Percentiles rank a stretch among this genome's conserved stretches.
Evolutionary conservation across 768 basidiomycete species (phyloP).

Genomic region (Termitomyces titanicus): DNA sequence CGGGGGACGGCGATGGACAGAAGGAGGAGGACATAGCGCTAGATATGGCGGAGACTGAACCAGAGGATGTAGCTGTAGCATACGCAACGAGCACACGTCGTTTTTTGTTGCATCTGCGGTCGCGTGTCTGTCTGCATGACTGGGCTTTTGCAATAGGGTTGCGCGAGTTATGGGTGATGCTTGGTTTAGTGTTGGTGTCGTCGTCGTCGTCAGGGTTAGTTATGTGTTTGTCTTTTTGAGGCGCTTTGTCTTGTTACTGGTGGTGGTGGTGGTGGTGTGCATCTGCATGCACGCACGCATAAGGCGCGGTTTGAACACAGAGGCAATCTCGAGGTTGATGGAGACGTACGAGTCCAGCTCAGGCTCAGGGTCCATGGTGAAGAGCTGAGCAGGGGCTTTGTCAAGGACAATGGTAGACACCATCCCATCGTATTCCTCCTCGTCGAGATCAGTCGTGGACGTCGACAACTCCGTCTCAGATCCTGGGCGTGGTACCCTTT

Average conservation of each 20-base stretch:
- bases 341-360: constrained; percentile 38
- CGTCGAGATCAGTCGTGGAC: constrained; percentile 30
- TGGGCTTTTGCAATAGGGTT: constrained; percentile 24
- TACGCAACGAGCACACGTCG: constrained; percentile 29
- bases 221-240: constrained; percentile 35
- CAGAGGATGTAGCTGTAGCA: constrained; percentile 10
- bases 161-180: not conserved
- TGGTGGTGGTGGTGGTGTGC: constrained; percentile 25
- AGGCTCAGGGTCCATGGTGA: constrained; percentile 47
- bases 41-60: not conserved
- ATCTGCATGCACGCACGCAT: constrained; percentile 36
- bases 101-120: constrained; percentile 50
- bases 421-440: constrained; percentile 25
- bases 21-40: not conserved
- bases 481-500: too few species aligned
- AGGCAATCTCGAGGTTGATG: constrained; percentile 62
- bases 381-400: constrained; percentile 28
- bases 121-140: constrained; percentile 42
- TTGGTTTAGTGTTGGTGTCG: constrained; percentile 9
- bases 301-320: constrained; percentile 74
- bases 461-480: too few species aligned
- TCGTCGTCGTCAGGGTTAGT: constrained; percentile 13
- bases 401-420: constrained; percentile 29
- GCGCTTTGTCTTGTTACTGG: constrained; percentile 38
- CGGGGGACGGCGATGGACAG: constrained; percentile 1